These are phyloP conservation scores for Ogataea pini DNA, from an alignment of 805 yeast genomes.

Conservation along the genomic window DNA sequence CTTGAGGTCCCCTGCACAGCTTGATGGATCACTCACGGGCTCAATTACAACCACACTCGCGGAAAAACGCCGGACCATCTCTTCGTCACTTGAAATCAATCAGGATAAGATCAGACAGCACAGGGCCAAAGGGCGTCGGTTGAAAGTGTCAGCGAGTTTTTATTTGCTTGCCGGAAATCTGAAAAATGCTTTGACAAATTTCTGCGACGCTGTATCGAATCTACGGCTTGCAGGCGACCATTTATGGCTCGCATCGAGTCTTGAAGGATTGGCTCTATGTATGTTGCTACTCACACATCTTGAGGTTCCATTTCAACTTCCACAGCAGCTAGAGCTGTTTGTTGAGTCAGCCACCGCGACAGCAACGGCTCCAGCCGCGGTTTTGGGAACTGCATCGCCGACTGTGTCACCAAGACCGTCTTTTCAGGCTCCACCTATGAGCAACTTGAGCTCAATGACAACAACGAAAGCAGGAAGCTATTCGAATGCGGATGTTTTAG, in stretches of 20 bases:
- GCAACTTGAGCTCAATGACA: slow-evolving; percentile 15
- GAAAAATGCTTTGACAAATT: slow-evolving; percentile 65
- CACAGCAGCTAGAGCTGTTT: slow-evolving; percentile 33
- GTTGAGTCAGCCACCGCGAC: slow-evolving; percentile 30
- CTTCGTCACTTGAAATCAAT: slow-evolving; percentile 33
- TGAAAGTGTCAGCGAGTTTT: slow-evolving; percentile 74
- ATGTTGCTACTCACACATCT: slow-evolving; percentile 59
- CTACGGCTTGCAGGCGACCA: slow-evolving; percentile 68
- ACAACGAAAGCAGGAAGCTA: slow-evolving; percentile 17
- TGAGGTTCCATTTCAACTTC: slow-evolving; percentile 51
- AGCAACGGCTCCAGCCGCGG: slow-evolving; percentile 19
- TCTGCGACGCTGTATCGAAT: slow-evolving; percentile 68
- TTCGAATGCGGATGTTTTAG: slow-evolving; percentile 32
- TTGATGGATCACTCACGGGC: not conserved
- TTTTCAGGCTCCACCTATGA: slow-evolving; percentile 27
- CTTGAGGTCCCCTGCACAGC: slow-evolving; percentile 70
- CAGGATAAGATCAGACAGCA: slow-evolving; percentile 38
- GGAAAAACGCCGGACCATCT: slow-evolving; percentile 27
- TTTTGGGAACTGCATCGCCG: slow-evolving; percentile 34
- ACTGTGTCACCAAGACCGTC: slow-evolving; percentile 52
- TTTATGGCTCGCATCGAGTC: slow-evolving; percentile 84
- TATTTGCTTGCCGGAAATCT: slow-evolving; percentile 79
- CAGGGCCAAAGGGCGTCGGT: slow-evolving; percentile 68
- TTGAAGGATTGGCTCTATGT: slow-evolving; percentile 79
- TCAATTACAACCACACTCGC: slow-evolving; percentile 3